Conservation (phyloP, 139 green algal genomes). For the Micractinium sp. region DNA sequence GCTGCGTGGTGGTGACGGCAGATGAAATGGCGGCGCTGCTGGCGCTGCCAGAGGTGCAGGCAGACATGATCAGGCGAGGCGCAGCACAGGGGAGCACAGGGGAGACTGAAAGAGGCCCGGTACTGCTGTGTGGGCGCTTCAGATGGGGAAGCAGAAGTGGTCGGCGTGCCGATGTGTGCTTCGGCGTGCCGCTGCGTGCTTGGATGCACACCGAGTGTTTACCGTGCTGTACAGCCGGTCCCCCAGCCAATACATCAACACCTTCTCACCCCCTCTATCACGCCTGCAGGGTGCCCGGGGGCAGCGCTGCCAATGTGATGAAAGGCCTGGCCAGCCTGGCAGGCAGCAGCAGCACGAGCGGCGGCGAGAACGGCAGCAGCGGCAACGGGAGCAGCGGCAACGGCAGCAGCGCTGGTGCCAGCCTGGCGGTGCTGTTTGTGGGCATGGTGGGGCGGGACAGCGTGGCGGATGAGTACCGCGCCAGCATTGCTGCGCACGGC, state of each 20-base stretch:
- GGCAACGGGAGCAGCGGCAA: neutral
- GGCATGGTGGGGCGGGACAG: constrained; percentile 79
- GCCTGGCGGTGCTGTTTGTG: constrained; percentile 41
- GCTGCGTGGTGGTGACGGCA: constrained; percentile 31
- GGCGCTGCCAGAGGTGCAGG: constrained; percentile 25
- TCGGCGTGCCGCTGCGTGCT: no score
- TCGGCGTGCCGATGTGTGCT: no score
- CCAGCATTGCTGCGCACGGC: constrained; percentile 52
- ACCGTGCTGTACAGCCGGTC: no score
- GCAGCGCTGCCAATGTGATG: constrained; percentile 83
- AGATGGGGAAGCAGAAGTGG: no score
- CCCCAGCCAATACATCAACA: no score
- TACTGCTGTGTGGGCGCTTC: neutral
- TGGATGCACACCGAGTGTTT: no score
- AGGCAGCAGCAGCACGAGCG: neutral
- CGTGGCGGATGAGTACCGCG: constrained; percentile 61
- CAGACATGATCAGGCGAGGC: neutral
- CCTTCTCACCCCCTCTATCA: neutral
- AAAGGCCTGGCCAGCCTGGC: constrained; percentile 51
- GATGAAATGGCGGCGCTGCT: constrained; percentile 40
- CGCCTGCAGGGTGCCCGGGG: constrained; percentile 65
- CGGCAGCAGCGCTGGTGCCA: neutral
- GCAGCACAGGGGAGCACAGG: neutral
- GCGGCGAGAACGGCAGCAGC: neutral
- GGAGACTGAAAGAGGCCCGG: neutral